Base-by-base conservation (phyloP, 371 early-diverging fungal species). In the Circinella umbellata region DNA sequence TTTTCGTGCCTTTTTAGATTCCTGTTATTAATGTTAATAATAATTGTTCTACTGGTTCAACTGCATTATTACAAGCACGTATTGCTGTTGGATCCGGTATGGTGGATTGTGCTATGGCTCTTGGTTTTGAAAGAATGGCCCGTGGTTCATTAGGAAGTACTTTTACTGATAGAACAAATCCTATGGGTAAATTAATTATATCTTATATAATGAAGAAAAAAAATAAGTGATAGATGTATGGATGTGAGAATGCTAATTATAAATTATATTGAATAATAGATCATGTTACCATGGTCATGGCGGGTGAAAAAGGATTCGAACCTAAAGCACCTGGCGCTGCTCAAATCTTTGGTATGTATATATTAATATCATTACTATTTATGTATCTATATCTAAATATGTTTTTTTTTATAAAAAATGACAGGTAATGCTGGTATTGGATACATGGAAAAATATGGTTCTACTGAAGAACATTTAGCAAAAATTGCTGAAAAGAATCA, bases 91-190 rank as follows among this genome's bases (percentile, higher is more conserved):
- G 87, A 48, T 79, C 82, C 18, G 94, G 94, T n/a, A 67, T 77
- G 48, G 89, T 81, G n/a, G 91, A 92, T 27, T 91, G 91, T 77
- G 91, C 90, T 55, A 82, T 93, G 81, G 92, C 93, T 13, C 85
- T 94, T 49, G 93, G 92, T 13, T 94, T 94, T 70, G 93, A 94
- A 69, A 90, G 89, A 73, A 94, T 94, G 94, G 84, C 81, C 14
- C 67, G 80, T 75, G 88, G 88, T 4, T 90, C 92, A 13, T 80
- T 93, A 15, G 69, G 79, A 14, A 80, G 86, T 47, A 80, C 77
- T 34, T 92, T 84, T 67, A 67, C 77, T 47, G 93, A 93, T 71
- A 88, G 93, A 34, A 88, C 89, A 66, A 87, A 87, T 70, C 93
- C 94, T 34, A 61, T 91, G 63, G 91, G 82, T 84, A 81, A 75